Conservation (phyloP, 2,329 filamentous ascomycete species). For the Colletotrichum lindemuthianum region DNA sequence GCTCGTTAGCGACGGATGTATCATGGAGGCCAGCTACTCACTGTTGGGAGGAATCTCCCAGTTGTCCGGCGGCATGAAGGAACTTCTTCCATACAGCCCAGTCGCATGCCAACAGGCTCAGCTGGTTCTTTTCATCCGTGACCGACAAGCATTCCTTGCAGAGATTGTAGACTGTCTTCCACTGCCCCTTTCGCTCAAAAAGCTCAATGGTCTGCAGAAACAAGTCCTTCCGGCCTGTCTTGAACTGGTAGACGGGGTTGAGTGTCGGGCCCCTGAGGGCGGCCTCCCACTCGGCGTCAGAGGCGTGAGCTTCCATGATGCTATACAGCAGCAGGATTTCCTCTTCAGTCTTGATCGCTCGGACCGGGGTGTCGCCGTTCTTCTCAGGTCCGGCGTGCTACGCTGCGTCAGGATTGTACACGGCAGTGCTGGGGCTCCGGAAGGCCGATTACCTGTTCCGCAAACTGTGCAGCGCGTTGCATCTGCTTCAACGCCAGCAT, state of each 20-base stretch:
- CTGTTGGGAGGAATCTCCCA: constrained; percentile 46
- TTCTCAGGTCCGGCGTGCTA: constrained; percentile 9
- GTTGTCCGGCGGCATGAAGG: constrained; percentile 49
- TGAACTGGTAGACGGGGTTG: constrained; percentile 56
- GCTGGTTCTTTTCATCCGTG: constrained; percentile 48
- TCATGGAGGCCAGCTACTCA: constrained; percentile 39
- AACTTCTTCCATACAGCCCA: constrained; percentile 53
- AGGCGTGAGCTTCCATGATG: constrained; percentile 56
- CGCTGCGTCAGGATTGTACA: neutral
- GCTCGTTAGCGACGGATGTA: neutral
- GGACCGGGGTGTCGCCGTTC: constrained; percentile 36
- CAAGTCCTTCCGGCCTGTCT: constrained; percentile 57
- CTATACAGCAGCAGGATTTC: constrained; percentile 62
- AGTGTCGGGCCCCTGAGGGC: constrained; percentile 51
- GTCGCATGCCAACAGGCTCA: constrained; percentile 58
- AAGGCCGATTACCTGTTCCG: constrained; percentile 52
- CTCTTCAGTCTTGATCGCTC: constrained; percentile 57
- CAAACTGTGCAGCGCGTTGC: constrained; percentile 57
- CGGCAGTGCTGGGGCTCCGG: too few species aligned
- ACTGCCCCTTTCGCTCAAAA: constrained; percentile 51
- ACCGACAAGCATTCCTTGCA: constrained; percentile 55
- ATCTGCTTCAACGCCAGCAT: constrained; percentile 62
- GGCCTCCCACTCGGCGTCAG: constrained; percentile 52
- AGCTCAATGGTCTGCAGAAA: constrained; percentile 53
- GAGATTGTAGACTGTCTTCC: constrained; percentile 54